Evolutionary conservation across 2,329 filamentous ascomycete species (phyloP).

Genomic region (Coleophoma crateriformis): DNA sequence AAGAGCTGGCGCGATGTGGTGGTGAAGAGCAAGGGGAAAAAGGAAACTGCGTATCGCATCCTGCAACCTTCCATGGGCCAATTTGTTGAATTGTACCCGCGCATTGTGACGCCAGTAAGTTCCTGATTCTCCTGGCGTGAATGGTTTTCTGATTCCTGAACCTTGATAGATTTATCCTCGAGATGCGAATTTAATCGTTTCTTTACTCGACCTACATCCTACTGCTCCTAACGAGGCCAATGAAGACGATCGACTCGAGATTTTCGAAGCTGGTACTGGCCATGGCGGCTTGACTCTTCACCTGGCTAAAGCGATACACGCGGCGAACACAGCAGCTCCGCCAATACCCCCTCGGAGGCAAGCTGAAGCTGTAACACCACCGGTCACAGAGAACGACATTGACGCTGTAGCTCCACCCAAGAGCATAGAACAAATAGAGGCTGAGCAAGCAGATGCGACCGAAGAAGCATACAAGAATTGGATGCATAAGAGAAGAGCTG

Average conservation of each 20-base stretch:
- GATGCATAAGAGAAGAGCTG: constrained; percentile 46
- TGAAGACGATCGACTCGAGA: constrained; percentile 50
- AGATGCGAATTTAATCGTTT: constrained; percentile 71
- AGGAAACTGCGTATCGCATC: constrained; percentile 29
- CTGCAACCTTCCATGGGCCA: constrained; percentile 65
- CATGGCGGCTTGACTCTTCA: constrained; percentile 75
- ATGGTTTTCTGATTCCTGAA: constrained; percentile 1
- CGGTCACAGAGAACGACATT: neutral
- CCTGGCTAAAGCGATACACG: constrained; percentile 70
- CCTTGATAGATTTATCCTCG: constrained; percentile 61
- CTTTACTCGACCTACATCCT: constrained; percentile 69
- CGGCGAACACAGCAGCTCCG: constrained; percentile 55
- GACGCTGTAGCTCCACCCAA: neutral
- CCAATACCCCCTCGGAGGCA: constrained; percentile 22
- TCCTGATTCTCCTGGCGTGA: neutral
- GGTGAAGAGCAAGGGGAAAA: constrained; percentile 8
- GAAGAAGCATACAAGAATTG: constrained; percentile 15
- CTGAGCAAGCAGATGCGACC: neutral
- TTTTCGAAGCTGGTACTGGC: constrained; percentile 82
- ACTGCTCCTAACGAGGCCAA: constrained; percentile 62
- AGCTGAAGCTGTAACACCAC: neutral
- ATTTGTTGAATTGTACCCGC: constrained; percentile 62
- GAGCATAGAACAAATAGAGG: neutral
- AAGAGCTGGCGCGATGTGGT: constrained; percentile 14
- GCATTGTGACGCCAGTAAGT: constrained; percentile 70